Evolutionary conservation across 1,284 basidiomycete species (phyloP).

Genomic region (Cryptococcus neoformans): DNA sequence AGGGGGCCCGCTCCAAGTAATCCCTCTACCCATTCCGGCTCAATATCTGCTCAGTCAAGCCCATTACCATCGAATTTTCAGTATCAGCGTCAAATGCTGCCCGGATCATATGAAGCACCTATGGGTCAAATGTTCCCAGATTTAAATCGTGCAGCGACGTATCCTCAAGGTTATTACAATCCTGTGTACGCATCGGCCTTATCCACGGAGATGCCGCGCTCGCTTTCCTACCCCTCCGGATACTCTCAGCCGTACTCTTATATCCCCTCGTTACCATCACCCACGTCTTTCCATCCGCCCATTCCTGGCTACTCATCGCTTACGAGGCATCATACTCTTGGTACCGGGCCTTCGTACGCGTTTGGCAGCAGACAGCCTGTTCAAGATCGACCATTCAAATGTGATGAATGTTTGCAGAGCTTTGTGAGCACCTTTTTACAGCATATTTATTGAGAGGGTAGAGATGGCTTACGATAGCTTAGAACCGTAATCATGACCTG

Average conservation of each 20-base stretch:
- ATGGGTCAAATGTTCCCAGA: neutral
- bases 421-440: conserved; percentile 35
- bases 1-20: neutral
- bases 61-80: conserved; percentile 8
- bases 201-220: conserved; percentile 43
- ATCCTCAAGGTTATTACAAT: conserved; percentile 16
- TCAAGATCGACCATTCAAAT: conserved; percentile 49
- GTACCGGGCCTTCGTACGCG: conserved; percentile 6
- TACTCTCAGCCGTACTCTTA: conserved; percentile 28
- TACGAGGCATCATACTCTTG: conserved; percentile 30
- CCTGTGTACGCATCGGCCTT: conserved; percentile 16
- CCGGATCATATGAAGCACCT: conserved; percentile 3
- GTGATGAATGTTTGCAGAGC: conserved; percentile 50
- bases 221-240: conserved; percentile 38
- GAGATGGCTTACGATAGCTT: neutral
- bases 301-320: conserved; percentile 18
- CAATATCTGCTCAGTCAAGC: conserved; percentile 13
- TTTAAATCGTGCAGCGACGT: conserved; percentile 1
- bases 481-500: conserved; percentile 52
- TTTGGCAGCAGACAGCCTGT: conserved; percentile 21
- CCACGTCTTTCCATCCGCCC: conserved; percentile 13
- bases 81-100: conserved; percentile 3
- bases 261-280: conserved; percentile 1
- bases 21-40: neutral
- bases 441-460: neutral